Evolutionary conservation across 1,284 basidiomycete species (phyloP), one percentile per base, ranked within the genome.

Genomic region (Cryptococcus floricola): DNA sequence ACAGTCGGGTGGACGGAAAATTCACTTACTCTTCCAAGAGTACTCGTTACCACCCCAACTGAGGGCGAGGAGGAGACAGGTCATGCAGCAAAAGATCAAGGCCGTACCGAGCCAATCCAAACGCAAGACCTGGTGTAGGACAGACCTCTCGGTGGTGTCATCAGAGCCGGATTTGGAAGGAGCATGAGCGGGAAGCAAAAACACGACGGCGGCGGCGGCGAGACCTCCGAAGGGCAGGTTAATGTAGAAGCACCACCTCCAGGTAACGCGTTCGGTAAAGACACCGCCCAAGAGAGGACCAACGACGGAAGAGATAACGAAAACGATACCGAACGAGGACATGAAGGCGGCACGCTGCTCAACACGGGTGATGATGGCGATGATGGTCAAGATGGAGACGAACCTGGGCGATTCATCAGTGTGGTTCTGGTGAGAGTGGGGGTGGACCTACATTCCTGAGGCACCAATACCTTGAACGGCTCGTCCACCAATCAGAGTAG

Each of bases 91-190:
- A 37, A 80, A 62, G 60, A 77, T 74, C 50, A 79, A 67, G 37
- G 70, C 58, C 0, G 76, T 73, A 10, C 79, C 79, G 52, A 78
- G 37, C 58, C 70, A 78, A 62, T 80, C 80, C 61, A 81, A 69
- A 45, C 69, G 62, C 13, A 50, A 44, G 45, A 78, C 51, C 10
- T 71, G 68, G 19, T 66, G 54, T 16, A 59, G 50, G 7, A 67
- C 43, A 16, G 62, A 60, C 37, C 48, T 47, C 27, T 54, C 59
- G 16, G 39, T 38, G 6, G 7, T 10, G 31, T 34, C 31, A 34
- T 87, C 85, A 63, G 76, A 79, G 38, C 83, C 80, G 55, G 82
- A 75, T 83, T 85, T 39, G 77, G 76, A 53, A 13, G 73, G 70
- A 2, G 60, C 59, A 84, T 84, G 27, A 78, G 79, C 66, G 10